Conservation (phyloP, 2,329 filamentous ascomycete species). For the Ophiocordyceps camponoti-saundersi region DNA sequence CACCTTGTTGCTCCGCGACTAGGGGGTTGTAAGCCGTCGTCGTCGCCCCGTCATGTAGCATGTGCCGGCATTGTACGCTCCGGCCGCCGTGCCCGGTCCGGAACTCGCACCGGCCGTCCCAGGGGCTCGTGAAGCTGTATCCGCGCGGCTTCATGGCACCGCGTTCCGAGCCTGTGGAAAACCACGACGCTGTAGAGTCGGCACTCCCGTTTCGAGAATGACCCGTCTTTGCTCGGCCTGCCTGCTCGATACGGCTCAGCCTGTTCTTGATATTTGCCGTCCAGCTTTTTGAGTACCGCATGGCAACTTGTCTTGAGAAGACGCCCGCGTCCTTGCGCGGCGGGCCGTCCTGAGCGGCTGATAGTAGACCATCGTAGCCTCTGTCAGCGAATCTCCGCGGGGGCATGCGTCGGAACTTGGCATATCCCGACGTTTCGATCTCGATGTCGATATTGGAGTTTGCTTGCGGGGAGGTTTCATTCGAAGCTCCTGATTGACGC, state of each 20-base stretch:
- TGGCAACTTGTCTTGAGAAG: constrained; percentile 38
- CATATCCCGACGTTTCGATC: constrained; percentile 38
- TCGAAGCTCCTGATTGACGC: constrained; percentile 25
- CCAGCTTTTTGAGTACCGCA: constrained; percentile 37
- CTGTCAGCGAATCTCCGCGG: constrained; percentile 18
- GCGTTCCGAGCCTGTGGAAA: neutral
- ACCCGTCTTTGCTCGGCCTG: constrained; percentile 7
- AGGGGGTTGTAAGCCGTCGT: constrained; percentile 24
- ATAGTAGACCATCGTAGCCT: constrained; percentile 4
- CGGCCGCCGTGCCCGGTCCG: constrained; percentile 60
- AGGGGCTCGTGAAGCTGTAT: constrained; percentile 71
- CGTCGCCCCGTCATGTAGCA: constrained; percentile 29
- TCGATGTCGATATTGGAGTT: constrained; percentile 31
- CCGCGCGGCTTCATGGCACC: constrained; percentile 33
- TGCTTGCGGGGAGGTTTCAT: constrained; percentile 1
- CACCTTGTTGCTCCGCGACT: constrained; percentile 16
- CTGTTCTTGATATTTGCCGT: constrained; percentile 27
- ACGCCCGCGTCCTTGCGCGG: constrained; percentile 10
- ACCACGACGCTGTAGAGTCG: constrained; percentile 6
- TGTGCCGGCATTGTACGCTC: constrained; percentile 57
- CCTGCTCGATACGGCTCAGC: constrained; percentile 19
- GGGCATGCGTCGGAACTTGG: constrained; percentile 36
- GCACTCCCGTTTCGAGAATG: constrained; percentile 14
- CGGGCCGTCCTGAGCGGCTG: constrained; percentile 2
- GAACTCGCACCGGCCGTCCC: constrained; percentile 80